phyloP scores from a whole-genome alignment of 2,329 filamentous ascomycete species.

The Atkinsonella texensis region DNA sequence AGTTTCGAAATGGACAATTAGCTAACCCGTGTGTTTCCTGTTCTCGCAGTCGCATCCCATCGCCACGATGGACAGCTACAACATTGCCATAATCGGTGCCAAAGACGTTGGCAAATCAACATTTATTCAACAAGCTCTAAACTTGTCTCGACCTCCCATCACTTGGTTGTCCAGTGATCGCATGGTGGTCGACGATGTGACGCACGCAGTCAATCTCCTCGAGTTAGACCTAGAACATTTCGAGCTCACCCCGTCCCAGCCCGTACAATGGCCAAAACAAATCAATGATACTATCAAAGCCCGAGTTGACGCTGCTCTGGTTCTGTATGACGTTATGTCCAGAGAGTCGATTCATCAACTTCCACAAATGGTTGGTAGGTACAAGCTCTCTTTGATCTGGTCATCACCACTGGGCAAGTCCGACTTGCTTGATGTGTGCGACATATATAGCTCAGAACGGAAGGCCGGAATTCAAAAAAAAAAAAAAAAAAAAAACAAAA shows the following conservation, averaged over 20 bases:
- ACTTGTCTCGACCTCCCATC: conserved; percentile 39
- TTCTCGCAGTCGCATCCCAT: conserved; percentile 17
- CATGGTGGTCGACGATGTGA: conserved; percentile 44
- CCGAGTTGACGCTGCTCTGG: conserved; percentile 68
- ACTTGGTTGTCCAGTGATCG: conserved; percentile 43
- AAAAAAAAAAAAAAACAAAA: too few species aligned
- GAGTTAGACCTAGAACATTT: conserved; percentile 56
- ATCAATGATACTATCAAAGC: conserved; percentile 61
- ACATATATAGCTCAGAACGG: too few species aligned
- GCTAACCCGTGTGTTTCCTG: conserved; percentile 6
- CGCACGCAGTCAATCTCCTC: conserved; percentile 47
- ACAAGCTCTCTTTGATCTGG: neutral
- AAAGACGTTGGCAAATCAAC: conserved; percentile 56
- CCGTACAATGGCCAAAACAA: conserved; percentile 55
- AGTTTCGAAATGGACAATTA: conserved; percentile 1
- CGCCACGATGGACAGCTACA: conserved; percentile 44
- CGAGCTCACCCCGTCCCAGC: conserved; percentile 42
- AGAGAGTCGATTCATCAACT: conserved; percentile 62
- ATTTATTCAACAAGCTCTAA: conserved; percentile 52
- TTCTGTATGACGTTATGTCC: conserved; percentile 80
- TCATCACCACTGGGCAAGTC: neutral
- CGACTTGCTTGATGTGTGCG: neutral
- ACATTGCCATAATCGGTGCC: conserved; percentile 55
- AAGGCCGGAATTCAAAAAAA: neutral
- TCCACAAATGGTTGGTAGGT: conserved; percentile 61